Evolutionary conservation across 2,329 filamentous ascomycete species (phyloP), one percentile per base, ranked within the genome.

Genomic region (Alternaria hordeiaustralica): DNA sequence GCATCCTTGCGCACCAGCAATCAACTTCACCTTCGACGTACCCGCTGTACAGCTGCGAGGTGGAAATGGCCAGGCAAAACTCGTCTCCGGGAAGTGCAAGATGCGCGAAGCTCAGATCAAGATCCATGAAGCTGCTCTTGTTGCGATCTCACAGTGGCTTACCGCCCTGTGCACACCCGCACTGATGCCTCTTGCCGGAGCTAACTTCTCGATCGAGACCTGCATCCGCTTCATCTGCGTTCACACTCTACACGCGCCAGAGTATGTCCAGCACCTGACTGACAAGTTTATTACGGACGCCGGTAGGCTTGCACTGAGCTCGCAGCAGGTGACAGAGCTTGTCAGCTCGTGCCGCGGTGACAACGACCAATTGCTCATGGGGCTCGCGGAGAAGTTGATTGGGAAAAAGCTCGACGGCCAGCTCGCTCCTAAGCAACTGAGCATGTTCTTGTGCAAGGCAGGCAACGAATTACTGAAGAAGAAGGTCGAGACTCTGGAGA

Each of bases 191-290:
- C 26, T 58, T 23, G 30, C 15, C 8, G 26, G 44, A 25, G 28
- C 44, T n/a, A 36, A 6, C 30, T n/a, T 49, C 28, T 9, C 55
- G 11, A 41, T 41, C 20, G 44, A 58, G 44, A 50, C 44, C 6
- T 58, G 55, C 13, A 36, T 58, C 55, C 45, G 55, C 55, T 49
- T 58, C 55, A 50, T 58, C 21, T 58, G 55, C 25, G 45, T n/a
- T 18, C 28, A 58, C 15, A 43, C 28, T n/a, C 56, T 59, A 18
- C 18, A 47, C 36, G 30, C 21, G 8, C 47, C 56, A 28, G 23
- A 44, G 13, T 59, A 46, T 33, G 56, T 59, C 7, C 47, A 53
- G n/a, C 56, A 59, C 47, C 30, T 59, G 46, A 53, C 56, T 9
- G 23, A 51, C 13, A 53, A 59, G 23, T 53, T 51, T 7, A 45